These are phyloP conservation scores for Aleurites moluccanus DNA, from an alignment of 441 rosid species.

Conservation along the genomic window DNA sequence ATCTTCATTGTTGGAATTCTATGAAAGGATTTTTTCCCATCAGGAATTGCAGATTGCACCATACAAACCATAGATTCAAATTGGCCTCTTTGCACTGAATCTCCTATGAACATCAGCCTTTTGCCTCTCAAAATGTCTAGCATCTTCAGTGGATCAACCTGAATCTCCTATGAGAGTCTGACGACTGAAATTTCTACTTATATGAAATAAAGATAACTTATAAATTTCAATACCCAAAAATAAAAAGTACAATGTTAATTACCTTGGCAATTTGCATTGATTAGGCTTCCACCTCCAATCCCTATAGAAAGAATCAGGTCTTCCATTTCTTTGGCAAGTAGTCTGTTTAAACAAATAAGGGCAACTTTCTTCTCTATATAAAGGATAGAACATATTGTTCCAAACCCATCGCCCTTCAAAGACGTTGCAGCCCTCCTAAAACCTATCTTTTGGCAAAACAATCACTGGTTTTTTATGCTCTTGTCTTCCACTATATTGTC, in stretches of 20 bases:
- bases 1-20: slow-evolving; percentile 88
- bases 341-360: slow-evolving; percentile 92
- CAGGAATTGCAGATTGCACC: slow-evolving; percentile 76
- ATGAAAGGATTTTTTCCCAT: slow-evolving; percentile 58
- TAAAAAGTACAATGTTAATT: not conserved
- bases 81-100: slow-evolving; percentile 83
- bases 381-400: slow-evolving; percentile 73
- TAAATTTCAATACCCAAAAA: not conserved
- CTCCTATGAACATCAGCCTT: slow-evolving; percentile 88
- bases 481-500: slow-evolving; percentile 27
- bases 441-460: slow-evolving; percentile 50
- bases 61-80: slow-evolving; percentile 87
- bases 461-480: slow-evolving; percentile 39
- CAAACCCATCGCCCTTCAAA: slow-evolving; percentile 83
- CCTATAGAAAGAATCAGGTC: slow-evolving; percentile 77
- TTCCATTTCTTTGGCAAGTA: slow-evolving; percentile 70
- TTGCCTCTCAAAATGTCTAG: slow-evolving; percentile 67
- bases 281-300: slow-evolving; percentile 77
- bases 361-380: slow-evolving; percentile 71
- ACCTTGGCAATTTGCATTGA: slow-evolving; percentile 77
- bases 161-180: too few species aligned
- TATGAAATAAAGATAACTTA: not conserved
- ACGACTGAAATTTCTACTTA: too few species aligned
- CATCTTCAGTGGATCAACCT: slow-evolving; percentile 69
- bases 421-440: slow-evolving; percentile 63